phyloP scores from a whole-genome alignment of 768 basidiomycete species.

The Baorangia bicolor region DNA sequence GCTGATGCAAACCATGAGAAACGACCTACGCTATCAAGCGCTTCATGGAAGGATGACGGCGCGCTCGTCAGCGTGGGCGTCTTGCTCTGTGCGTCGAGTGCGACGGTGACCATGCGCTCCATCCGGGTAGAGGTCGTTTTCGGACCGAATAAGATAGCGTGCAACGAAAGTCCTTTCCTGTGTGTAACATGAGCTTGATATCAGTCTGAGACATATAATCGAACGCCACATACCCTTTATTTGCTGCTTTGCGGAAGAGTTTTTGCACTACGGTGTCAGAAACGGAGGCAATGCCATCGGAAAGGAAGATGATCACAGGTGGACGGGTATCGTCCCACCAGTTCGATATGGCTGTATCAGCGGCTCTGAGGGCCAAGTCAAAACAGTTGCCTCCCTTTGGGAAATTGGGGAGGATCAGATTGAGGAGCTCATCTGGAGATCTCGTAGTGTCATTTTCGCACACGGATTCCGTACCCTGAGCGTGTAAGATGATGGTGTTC shows the following conservation, averaged over 20 bases:
- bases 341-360: constrained; percentile 38
- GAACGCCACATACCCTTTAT: constrained; percentile 39
- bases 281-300: constrained; percentile 49
- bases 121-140: constrained; percentile 27
- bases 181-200: background rate
- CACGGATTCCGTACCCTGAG: constrained; percentile 20
- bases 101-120: constrained; percentile 47
- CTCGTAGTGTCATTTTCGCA: constrained; percentile 45
- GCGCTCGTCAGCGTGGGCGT: constrained; percentile 27
- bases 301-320: constrained; percentile 56
- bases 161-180: constrained; percentile 57
- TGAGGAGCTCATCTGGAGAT: constrained; percentile 45
- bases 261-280: constrained; percentile 33
- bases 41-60: constrained; percentile 48
- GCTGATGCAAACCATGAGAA: background rate
- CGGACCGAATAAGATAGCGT: constrained; percentile 54
- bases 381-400: constrained; percentile 46
- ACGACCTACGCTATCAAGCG: constrained; percentile 46
- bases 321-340: constrained; percentile 46
- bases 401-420: constrained; percentile 33
- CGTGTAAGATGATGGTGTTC: constrained; percentile 54
- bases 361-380: constrained; percentile 37
- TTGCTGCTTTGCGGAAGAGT: constrained; percentile 37
- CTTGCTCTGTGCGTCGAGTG: constrained; percentile 43
- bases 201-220: background rate